Conservation (phyloP, 768 basidiomycete species). For the Russula abietina region DNA sequence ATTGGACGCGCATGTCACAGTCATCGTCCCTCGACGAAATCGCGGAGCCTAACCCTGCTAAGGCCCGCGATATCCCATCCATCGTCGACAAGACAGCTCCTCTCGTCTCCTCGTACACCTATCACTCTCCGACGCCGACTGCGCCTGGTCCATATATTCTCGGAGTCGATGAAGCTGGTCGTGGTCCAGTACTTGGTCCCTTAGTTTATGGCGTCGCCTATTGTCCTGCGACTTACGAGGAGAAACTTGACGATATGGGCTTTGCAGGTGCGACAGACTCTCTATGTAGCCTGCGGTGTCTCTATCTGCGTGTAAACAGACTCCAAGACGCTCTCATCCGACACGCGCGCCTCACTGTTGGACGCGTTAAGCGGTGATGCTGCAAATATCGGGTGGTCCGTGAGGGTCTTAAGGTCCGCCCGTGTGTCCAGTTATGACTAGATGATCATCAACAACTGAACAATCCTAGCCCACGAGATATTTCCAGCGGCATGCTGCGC, state of each 20-base stretch:
- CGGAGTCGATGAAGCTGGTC: slow-evolving; percentile 97
- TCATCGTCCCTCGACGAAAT: slow-evolving; percentile 8
- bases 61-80: slow-evolving; percentile 42
- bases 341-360: slow-evolving; percentile 59
- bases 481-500: slow-evolving; percentile 87
- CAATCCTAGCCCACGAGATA: slow-evolving; percentile 71
- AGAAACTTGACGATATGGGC: slow-evolving; percentile 69
- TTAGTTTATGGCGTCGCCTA: slow-evolving; percentile 95
- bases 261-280: slow-evolving; percentile 66
- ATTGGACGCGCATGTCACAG: background rate
- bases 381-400: slow-evolving; percentile 72
- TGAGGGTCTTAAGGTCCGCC: slow-evolving; percentile 45
- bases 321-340: slow-evolving; percentile 82
- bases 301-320: slow-evolving; percentile 44
- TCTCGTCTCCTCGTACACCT: slow-evolving; percentile 65
- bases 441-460: slow-evolving; percentile 18
- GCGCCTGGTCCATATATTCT: slow-evolving; percentile 80
- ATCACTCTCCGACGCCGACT: slow-evolving; percentile 68
- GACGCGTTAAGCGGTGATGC: slow-evolving; percentile 64
- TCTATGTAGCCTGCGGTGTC: background rate
- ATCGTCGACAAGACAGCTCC: slow-evolving; percentile 52
- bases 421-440: background rate
- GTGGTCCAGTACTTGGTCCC: slow-evolving; percentile 93
- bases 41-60: background rate
- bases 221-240: slow-evolving; percentile 74